These are phyloP conservation scores for Euphorbia celastroides DNA, from an alignment of 441 rosid genomes.

Conservation along the genomic window DNA sequence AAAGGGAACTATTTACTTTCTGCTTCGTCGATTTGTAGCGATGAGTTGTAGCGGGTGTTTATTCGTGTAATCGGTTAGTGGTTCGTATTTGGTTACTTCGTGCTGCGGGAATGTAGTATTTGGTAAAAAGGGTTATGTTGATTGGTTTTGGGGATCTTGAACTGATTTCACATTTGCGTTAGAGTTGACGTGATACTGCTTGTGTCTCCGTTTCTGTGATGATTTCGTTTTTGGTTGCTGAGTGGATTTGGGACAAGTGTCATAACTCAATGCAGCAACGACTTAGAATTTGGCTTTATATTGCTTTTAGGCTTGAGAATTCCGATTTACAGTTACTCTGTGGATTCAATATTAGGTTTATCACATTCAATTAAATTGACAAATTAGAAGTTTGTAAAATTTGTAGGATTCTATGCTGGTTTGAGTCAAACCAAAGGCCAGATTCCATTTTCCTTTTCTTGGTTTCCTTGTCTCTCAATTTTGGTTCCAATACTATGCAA, in stretches of 20 bases:
- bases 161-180: neutral
- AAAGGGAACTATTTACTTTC: neutral
- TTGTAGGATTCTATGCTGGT: neutral
- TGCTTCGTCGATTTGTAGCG: neutral
- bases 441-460: neutral
- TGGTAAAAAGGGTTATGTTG: neutral
- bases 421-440: neutral
- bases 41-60: neutral
- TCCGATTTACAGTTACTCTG: neutral
- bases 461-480: neutral
- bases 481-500: slow-evolving; percentile 8
- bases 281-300: neutral
- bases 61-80: neutral
- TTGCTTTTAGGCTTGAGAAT: neutral
- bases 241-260: neutral
- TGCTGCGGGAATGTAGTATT: neutral
- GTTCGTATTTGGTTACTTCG: neutral
- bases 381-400: neutral
- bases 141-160: neutral
- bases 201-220: neutral
- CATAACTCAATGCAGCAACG: neutral
- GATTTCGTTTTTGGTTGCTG: neutral
- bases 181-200: neutral
- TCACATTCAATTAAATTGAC: neutral
- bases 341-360: neutral